These are phyloP conservation scores for Dactylella cylindrospora DNA, from an alignment of 2,329 filamentous ascomycete genomes.

Conservation along the genomic window DNA sequence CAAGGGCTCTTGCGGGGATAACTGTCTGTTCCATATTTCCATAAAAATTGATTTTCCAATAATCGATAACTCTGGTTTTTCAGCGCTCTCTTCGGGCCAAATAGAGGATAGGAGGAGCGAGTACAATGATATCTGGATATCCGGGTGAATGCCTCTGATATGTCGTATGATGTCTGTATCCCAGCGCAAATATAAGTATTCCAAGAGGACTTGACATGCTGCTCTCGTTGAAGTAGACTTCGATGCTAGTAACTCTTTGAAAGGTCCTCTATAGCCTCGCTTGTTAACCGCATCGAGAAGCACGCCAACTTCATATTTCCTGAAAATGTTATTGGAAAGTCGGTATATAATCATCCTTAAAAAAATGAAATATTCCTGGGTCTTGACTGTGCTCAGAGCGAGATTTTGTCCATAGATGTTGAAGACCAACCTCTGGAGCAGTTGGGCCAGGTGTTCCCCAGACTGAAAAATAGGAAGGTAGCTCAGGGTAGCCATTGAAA, in stretches of 20 bases:
- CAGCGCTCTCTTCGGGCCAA: too few relatives aligned
- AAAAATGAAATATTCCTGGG: not conserved
- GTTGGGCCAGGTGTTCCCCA: too few relatives aligned
- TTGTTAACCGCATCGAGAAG: not conserved
- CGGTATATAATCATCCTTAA: conserved; percentile 1
- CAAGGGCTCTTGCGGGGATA: not conserved
- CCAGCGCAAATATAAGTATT: not conserved
- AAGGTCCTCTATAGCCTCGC: not conserved
- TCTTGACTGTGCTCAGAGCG: not conserved
- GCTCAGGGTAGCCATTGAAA: not conserved
- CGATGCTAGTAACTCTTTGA: not conserved
- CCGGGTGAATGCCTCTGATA: not conserved
- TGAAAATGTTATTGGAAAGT: not conserved
- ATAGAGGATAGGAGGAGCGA: not conserved
- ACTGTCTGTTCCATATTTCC: not conserved
- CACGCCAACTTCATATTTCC: not conserved
- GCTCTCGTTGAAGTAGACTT: conserved; percentile 1
- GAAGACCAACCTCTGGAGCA: too few relatives aligned
- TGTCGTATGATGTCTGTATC: not conserved
- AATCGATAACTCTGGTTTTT: not conserved
- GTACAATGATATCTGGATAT: not conserved
- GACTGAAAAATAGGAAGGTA: too few relatives aligned
- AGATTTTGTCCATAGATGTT: too few relatives aligned
- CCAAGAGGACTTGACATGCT: not conserved
- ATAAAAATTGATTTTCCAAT: not conserved